phyloP scores from a whole-genome alignment of 2,329 filamentous ascomycete species.

The Colletotrichum sansevieriae region DNA sequence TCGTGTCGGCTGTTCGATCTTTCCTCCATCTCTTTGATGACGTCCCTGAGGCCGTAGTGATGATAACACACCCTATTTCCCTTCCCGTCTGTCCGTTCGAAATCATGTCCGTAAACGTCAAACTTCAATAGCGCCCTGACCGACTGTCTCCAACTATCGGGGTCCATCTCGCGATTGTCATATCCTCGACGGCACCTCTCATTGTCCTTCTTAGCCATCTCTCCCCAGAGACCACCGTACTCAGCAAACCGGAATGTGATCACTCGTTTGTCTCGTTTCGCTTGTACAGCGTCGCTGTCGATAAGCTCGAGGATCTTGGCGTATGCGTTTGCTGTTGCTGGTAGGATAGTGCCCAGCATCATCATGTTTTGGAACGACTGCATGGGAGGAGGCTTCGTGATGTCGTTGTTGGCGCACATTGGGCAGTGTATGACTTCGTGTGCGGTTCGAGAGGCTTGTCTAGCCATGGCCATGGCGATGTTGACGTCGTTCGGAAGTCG shows the following conservation, averaged over 20 bases:
- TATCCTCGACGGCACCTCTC: constrained; percentile 49
- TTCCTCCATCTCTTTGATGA: constrained; percentile 66
- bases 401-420: constrained; percentile 59
- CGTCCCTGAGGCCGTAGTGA: constrained; percentile 66
- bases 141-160: constrained; percentile 65
- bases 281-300: constrained; percentile 63
- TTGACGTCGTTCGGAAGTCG: constrained; percentile 59
- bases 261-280: constrained; percentile 56
- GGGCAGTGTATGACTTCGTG: constrained; percentile 66
- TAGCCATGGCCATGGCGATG: constrained; percentile 61
- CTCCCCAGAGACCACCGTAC: constrained; percentile 64
- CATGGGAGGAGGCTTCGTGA: constrained; percentile 55
- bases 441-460: constrained; percentile 61
- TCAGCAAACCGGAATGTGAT: constrained; percentile 60
- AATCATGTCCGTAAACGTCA: constrained; percentile 68
- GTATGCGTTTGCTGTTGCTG: constrained; percentile 70
- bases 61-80: constrained; percentile 11
- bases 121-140: constrained; percentile 67
- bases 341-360: constrained; percentile 69
- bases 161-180: constrained; percentile 61
- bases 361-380: constrained; percentile 70
- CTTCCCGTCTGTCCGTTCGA: constrained; percentile 39
- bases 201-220: constrained; percentile 44
- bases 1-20: constrained; percentile 63
- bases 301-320: constrained; percentile 66